Conservation (phyloP, 1,139 yeast genomes). For the Protomyces pachydermus region DNA sequence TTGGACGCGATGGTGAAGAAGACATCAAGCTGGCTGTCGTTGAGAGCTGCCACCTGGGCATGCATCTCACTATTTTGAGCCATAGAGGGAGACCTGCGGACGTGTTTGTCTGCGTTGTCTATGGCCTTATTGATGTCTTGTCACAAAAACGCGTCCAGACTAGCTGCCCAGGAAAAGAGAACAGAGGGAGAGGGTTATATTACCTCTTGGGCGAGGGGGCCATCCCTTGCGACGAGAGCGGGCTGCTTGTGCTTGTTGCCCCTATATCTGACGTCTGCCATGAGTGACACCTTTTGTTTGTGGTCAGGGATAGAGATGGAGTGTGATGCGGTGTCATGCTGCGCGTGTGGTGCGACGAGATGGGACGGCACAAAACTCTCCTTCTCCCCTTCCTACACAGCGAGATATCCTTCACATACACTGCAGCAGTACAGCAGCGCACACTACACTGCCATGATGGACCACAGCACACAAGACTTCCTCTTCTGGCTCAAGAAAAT, state of each 20-base stretch:
- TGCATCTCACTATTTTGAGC: not conserved
- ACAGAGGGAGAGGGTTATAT: not conserved
- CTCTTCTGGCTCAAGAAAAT: slow-evolving; percentile 20
- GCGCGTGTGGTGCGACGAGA: too few relatives aligned
- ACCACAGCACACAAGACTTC: slow-evolving; percentile 15
- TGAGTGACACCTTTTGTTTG: not conserved
- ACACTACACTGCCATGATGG: not conserved
- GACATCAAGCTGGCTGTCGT: not conserved
- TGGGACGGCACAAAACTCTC: too few relatives aligned
- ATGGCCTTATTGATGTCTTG: not conserved
- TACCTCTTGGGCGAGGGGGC: not conserved
- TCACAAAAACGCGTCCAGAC: not conserved
- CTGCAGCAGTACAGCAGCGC: too few relatives aligned
- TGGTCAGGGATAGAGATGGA: too few relatives aligned
- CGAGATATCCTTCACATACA: too few relatives aligned
- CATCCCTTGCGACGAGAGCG: not conserved
- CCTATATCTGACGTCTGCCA: slow-evolving; percentile 1
- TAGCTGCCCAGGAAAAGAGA: not conserved
- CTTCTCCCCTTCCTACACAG: too few relatives aligned
- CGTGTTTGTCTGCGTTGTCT: too few relatives aligned
- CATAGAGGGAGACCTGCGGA: too few relatives aligned
- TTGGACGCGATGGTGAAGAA: not conserved
- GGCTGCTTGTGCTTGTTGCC: not conserved
- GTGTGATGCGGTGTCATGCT: too few relatives aligned
- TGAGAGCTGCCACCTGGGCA: not conserved